Base-by-base conservation (phyloP, 805 yeast genomes). In the Jamesozyma hellenica region DNA sequence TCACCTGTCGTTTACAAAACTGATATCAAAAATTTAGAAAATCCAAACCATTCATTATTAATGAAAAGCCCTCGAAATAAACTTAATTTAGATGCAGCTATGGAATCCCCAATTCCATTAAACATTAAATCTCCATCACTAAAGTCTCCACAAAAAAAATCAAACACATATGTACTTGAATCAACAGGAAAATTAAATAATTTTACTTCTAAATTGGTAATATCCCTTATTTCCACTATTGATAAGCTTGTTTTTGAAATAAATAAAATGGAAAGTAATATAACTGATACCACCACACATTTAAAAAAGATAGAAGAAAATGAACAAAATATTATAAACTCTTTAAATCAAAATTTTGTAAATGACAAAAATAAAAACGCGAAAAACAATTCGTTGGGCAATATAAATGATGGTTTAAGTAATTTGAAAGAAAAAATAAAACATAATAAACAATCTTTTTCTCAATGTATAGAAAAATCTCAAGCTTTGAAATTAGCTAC, bases 401-500 rank as follows among this genome's bases (percentile, higher is more conserved):
- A 37, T 17, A 14, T 23, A 10, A 23, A 25, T 12, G 10, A 25
- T 4, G n/a, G 7, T 15, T 14, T 21, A 14, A 23, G 8, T 13
- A 18, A 25, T 10, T 23, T 34, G 10, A 23, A 30, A 13, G 21
- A 15, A 8, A 15, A 36, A 12, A 34, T 38, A 7, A 23, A 19
- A 6, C 35, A 40, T 10, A 26, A 45, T 14, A 35, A 38, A 35
- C 35, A 39, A 8, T 28, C 32, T 2, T 50, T 42, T 16, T 28
- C 44, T 13, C 53, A 51, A 19, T 45, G 71, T n/a, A 54, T 74
- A 26, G 88, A 81, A 55, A 68, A 82, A 38, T 65, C 79, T 1
- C 88, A 81, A 53, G 78, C 85, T 1, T 59, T 75, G 48, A 70
- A 70, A 44, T 52, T 77, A 44, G 84, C 83, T 0, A 67, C 71